Percentiles rank a stretch among this genome's conserved stretches.
These are phyloP conservation scores for Fusarium mundagurra DNA, from an alignment of 2,329 filamentous ascomycete species.

Conservation along the genomic window DNA sequence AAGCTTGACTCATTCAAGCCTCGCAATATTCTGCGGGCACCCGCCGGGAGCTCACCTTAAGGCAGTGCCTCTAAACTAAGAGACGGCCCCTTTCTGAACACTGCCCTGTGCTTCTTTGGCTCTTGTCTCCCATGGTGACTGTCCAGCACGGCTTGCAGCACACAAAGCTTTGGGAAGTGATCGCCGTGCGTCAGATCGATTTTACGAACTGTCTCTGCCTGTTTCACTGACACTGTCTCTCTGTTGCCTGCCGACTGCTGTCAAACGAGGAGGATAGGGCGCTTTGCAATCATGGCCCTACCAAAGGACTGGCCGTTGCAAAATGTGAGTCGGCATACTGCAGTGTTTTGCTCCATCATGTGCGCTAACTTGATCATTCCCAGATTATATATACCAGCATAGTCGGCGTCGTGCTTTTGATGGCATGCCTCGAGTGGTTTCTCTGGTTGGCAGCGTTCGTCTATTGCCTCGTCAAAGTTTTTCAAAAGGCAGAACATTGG, in stretches of 20 bases:
- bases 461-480: slow-evolving; percentile 91
- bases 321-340: slow-evolving; percentile 46
- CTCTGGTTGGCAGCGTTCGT: slow-evolving; percentile 94
- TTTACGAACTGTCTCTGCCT: not conserved
- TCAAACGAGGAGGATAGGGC: not conserved
- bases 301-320: slow-evolving; percentile 62
- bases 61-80: not conserved
- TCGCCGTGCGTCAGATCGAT: not conserved
- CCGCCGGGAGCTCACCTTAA: slow-evolving; percentile 7
- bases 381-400: slow-evolving; percentile 88
- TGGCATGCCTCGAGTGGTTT: slow-evolving; percentile 91
- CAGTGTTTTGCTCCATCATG: not conserved
- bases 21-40: slow-evolving; percentile 16
- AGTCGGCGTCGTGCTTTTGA: slow-evolving; percentile 82
- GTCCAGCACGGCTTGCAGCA: not conserved
- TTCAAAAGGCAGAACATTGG: slow-evolving; percentile 88
- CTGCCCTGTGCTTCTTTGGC: not conserved
- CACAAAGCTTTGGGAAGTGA: not conserved
- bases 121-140: not conserved
- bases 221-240: not conserved
- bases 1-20: not conserved
- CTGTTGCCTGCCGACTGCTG: not conserved
- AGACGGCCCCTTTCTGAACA: not conserved
- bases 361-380: not conserved
- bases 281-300: slow-evolving; percentile 51